A percentile compares a stretch with the other conserved stretches of the same genome.
Evolutionary conservation across 352 stramenopile genomes (phyloP).

Genomic region (Peronospora belbahrii): DNA sequence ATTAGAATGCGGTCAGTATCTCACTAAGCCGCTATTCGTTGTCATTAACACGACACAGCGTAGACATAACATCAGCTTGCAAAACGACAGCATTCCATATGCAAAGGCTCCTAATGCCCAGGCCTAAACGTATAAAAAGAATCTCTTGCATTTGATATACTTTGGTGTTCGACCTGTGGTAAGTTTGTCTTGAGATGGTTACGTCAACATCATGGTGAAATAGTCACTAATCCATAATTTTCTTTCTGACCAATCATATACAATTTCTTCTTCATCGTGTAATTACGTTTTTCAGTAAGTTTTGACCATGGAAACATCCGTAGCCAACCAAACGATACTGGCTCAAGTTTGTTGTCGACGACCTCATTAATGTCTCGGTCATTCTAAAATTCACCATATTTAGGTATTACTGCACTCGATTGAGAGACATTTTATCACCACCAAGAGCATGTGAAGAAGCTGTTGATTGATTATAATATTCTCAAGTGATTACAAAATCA

Average conservation of each 20-base stretch:
- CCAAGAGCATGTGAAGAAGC: too few relatives aligned
- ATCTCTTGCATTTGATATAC: too few relatives aligned
- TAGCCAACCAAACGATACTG: slow-evolving; percentile 14
- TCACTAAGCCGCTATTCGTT: slow-evolving; percentile 33
- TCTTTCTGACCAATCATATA: slow-evolving; percentile 4
- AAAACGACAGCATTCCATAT: too few relatives aligned
- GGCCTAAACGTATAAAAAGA: too few relatives aligned
- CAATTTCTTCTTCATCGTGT: slow-evolving; percentile 1
- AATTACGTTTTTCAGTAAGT: slow-evolving; percentile 13
- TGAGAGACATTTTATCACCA: too few relatives aligned
- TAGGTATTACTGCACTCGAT: too few relatives aligned
- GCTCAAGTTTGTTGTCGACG: not conserved
- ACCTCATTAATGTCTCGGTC: too few relatives aligned
- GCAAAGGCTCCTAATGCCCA: too few relatives aligned
- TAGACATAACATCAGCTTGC: slow-evolving; percentile 16
- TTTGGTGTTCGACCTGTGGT: not conserved
- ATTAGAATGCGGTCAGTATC: slow-evolving; percentile 14
- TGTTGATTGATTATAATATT: too few relatives aligned
- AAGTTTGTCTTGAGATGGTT: slow-evolving; percentile 55
- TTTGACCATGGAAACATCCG: not conserved
- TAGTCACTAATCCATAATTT: too few relatives aligned
- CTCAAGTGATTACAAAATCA: slow-evolving; percentile 88
- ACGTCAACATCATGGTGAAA: slow-evolving; percentile 43
- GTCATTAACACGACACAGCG: slow-evolving; percentile 25
- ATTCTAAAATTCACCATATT: too few relatives aligned